Evolutionary conservation across 805 yeast genomes (phyloP).

Genomic region (Myxozyma melibiosi): DNA sequence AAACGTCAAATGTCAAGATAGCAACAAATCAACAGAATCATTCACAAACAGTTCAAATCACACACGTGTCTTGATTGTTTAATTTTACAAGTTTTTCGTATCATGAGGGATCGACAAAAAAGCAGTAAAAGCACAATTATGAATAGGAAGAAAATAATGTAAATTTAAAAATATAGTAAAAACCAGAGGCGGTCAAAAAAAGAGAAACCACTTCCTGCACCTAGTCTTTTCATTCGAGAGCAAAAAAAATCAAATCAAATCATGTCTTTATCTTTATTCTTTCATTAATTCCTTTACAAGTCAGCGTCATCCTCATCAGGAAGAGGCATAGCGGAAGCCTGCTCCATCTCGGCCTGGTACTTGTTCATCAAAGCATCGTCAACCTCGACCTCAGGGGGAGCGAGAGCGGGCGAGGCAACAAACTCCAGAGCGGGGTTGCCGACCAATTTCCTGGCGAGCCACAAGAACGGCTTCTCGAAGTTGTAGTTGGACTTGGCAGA

Average conservation of each 20-base stretch:
- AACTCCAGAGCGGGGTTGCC: conserved; percentile 98
- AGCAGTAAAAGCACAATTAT: too few species aligned
- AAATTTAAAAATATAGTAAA: too few species aligned
- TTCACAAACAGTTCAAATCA: too few species aligned
- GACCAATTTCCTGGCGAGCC: conserved; percentile 99
- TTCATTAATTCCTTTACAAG: conserved; percentile 61
- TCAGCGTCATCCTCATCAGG: conserved; percentile 99
- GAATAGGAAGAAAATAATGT: too few species aligned
- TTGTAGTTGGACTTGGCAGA: conserved; percentile 99
- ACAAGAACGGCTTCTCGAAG: conserved; percentile 99
- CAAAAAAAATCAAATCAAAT: neutral
- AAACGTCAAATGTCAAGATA: too few species aligned
- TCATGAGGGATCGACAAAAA: too few species aligned
- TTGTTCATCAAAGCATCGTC: conserved; percentile 96
- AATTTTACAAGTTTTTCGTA: too few species aligned
- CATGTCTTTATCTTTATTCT: neutral
- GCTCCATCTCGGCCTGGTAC: conserved; percentile 99
- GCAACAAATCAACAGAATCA: too few species aligned
- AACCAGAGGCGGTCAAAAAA: too few species aligned
- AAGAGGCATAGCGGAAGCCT: conserved; percentile 98
- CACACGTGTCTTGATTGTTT: too few species aligned
- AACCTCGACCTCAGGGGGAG: conserved; percentile 99
- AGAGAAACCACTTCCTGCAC: too few species aligned
- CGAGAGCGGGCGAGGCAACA: conserved; percentile 98
- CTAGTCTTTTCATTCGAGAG: too few species aligned